These are phyloP conservation scores for Stellera chamaejasme DNA, from an alignment of 345 rosid species.

Conservation along the genomic window DNA sequence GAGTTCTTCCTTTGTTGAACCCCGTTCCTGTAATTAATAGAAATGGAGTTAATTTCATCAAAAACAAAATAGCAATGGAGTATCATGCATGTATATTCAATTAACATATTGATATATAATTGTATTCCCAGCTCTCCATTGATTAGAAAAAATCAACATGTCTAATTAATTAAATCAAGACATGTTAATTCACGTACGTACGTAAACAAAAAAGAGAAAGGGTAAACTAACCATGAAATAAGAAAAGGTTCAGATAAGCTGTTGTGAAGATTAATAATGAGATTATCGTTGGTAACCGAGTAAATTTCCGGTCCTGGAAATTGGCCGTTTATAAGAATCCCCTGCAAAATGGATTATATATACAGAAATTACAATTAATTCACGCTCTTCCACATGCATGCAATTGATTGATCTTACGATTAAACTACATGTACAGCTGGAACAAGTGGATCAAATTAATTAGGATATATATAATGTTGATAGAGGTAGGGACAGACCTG, in stretches of 20 bases:
- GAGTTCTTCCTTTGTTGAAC: constrained; percentile 88
- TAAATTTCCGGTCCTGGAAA: constrained; percentile 90
- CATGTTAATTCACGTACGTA: too few species aligned
- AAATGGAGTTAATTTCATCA: too few species aligned
- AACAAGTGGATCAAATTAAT: too few species aligned
- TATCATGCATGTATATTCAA: neutral
- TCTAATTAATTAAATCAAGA: too few species aligned
- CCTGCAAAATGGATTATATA: constrained; percentile 29
- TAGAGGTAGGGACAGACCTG: constrained; percentile 24
- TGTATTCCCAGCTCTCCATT: neutral
- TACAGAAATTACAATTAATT: too few species aligned
- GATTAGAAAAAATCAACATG: neutral
- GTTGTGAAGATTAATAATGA: constrained; percentile 79
- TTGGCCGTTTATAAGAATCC: constrained; percentile 84
- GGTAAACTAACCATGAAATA: constrained; percentile 45
- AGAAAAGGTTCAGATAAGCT: constrained; percentile 79
- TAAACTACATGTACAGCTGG: too few species aligned
- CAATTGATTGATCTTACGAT: too few species aligned
- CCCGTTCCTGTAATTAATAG: constrained; percentile 55
- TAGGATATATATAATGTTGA: neutral
- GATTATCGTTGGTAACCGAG: constrained; percentile 75
- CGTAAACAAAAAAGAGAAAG: neutral
- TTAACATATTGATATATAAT: neutral
- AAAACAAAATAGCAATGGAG: neutral
- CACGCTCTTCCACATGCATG: too few species aligned